These are phyloP conservation scores for Chloromonas sp. DNA, from an alignment of 163 green algal species.

Conservation along the genomic window DNA sequence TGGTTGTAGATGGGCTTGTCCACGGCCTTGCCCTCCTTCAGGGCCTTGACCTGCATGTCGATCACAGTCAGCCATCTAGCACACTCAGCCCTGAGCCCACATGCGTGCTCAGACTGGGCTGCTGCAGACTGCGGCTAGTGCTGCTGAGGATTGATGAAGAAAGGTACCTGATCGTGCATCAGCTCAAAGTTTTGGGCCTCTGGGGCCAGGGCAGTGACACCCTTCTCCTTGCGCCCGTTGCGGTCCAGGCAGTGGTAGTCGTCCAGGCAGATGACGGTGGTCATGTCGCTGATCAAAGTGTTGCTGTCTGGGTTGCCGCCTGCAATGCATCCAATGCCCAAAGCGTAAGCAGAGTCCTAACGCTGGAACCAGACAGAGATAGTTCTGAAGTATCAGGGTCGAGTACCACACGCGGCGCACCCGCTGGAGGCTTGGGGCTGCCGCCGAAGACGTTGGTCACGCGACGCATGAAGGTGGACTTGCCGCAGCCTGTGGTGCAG, in stretches of 20 bases:
- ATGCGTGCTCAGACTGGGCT: no score
- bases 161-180: conserved; percentile 89
- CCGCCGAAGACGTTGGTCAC: conserved; percentile 97
- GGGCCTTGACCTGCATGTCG: conserved; percentile 70
- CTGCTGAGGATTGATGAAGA: neutral
- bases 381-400: neutral
- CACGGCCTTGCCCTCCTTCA: conserved; percentile 95
- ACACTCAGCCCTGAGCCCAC: no score
- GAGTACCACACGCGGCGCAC: conserved; percentile 26
- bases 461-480: conserved; percentile 99
- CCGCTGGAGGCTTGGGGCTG: conserved; percentile 76
- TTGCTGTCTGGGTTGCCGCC: conserved; percentile 98
- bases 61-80: neutral
- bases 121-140: neutral
- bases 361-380: no score
- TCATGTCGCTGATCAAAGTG: conserved; percentile 96
- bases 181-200: conserved; percentile 97
- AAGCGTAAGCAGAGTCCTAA: no score
- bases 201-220: conserved; percentile 88
- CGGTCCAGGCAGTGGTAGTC: conserved; percentile 97
- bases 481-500: conserved; percentile 81
- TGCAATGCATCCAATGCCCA: conserved; percentile 10
- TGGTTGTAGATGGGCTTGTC: conserved; percentile 99
- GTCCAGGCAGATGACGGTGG: conserved; percentile 98
- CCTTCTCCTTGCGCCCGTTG: conserved; percentile 79